A percentile compares a stretch with the other conserved stretches of the same genome.
These are phyloP conservation scores for Talaromyces ruber DNA, from an alignment of 495 filamentous ascomycete genomes.

Conservation along the genomic window DNA sequence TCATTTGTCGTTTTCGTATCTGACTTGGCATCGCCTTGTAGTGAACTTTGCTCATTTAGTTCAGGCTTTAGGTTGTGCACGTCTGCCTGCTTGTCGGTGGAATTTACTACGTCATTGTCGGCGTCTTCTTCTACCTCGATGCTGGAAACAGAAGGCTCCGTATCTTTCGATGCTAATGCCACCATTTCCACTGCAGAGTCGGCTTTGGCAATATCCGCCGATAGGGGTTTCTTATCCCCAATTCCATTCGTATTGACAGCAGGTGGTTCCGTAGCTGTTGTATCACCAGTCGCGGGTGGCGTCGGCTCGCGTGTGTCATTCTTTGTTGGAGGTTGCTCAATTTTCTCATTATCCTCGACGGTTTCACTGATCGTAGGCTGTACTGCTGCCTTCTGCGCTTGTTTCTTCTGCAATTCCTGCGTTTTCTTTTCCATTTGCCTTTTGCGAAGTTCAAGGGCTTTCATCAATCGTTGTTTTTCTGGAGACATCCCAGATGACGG, in stretches of 20 bases:
- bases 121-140: conserved; percentile 12
- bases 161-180: conserved; percentile 5
- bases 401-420: conserved; percentile 20
- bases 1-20: not conserved
- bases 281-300: not conserved
- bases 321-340: conserved; percentile 11
- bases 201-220: conserved; percentile 10
- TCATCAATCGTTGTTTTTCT: conserved; percentile 88
- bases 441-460: conserved; percentile 82
- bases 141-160: conserved; percentile 12
- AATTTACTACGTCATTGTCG: not conserved
- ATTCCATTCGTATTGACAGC: conserved; percentile 3
- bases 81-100: not conserved
- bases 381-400: conserved; percentile 13
- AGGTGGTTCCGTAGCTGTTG: not conserved
- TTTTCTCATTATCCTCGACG: conserved; percentile 27
- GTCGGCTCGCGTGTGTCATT: conserved; percentile 4
- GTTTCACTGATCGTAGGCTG: conserved; percentile 6
- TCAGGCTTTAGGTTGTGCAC: not conserved
- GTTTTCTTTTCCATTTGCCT: conserved; percentile 52
- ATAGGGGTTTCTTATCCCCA: conserved; percentile 1
- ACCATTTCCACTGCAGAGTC: conserved; percentile 16
- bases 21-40: not conserved
- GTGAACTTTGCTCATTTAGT: not conserved
- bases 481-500: conserved; percentile 63